Evolutionary conservation across 495 filamentous ascomycete genomes (phyloP).

Genomic region (Clavariopsis aquatica): DNA sequence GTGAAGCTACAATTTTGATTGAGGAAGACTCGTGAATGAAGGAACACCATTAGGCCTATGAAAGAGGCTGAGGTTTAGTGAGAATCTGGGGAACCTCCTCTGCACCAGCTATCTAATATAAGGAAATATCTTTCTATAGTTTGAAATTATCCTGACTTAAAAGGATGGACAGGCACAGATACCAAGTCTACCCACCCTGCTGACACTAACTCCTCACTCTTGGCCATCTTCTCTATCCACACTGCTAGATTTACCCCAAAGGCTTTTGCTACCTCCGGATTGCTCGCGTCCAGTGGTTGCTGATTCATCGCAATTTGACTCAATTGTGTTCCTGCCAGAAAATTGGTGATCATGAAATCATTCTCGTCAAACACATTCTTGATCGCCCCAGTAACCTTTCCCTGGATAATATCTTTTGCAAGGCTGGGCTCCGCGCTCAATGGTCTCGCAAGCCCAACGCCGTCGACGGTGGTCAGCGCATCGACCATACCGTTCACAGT

Average conservation of each 20-base stretch:
- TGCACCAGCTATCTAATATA: too few relatives aligned
- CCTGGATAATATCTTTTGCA: slow-evolving; percentile 21
- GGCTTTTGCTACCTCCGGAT: slow-evolving; percentile 4
- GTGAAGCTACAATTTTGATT: too few relatives aligned
- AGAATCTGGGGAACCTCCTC: too few relatives aligned
- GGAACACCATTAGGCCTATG: too few relatives aligned
- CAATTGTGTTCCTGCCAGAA: slow-evolving; percentile 22
- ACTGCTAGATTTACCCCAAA: slow-evolving; percentile 21
- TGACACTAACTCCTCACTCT: slow-evolving; percentile 6
- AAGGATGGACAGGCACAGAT: slow-evolving; percentile 5
- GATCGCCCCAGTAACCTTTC: slow-evolving; percentile 22
- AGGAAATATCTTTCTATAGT: too few relatives aligned
- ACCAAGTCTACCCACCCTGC: slow-evolving; percentile 17
- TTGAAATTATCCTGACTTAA: neutral
- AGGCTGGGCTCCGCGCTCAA: slow-evolving; percentile 27
- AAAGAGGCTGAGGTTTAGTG: too few relatives aligned
- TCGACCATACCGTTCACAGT: slow-evolving; percentile 63
- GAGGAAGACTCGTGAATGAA: too few relatives aligned
- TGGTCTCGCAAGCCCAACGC: slow-evolving; percentile 32
- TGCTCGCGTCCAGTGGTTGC: slow-evolving; percentile 23
- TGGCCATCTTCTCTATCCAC: slow-evolving; percentile 2
- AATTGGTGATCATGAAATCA: slow-evolving; percentile 9
- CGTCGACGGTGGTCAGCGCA: slow-evolving; percentile 46
- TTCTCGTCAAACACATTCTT: slow-evolving; percentile 16
- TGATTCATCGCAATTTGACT: slow-evolving; percentile 19